Base-by-base conservation (phyloP, 2,329 filamentous ascomycete genomes). In the Xylariomycetidae sp. region DNA sequence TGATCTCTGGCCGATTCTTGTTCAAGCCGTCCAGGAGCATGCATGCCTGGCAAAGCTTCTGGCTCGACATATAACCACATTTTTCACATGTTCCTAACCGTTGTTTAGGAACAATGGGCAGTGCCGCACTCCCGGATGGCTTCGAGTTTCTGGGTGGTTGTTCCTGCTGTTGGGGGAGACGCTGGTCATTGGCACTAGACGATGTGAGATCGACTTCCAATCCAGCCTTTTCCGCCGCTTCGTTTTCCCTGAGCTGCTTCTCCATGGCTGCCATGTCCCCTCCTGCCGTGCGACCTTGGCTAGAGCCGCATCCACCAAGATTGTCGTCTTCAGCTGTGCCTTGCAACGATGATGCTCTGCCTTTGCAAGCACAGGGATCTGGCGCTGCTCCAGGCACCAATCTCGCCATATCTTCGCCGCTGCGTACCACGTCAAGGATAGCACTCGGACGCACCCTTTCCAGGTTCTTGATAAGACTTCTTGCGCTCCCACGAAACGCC, bases 21-120 rank as follows among this genome's bases (percentile, higher is more conserved):
- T 98, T 98, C 29, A 98, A 60, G 0, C 84, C 86, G 49, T 96
- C 89, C 3, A 98, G 72, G 27, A 98, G 66, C 41, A 80, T 82
- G 57, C 92, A 98, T 1, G 92, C 92, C 61, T 98, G 94, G 62
- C 92, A 98, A 24, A 95, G 76, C 19, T 77, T 75, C 59, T 98
- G 92, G 49, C 89, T 95, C 2, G 92, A 95, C 60, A 98, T 84
- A 57, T 96, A 98, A 10, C 92, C 92, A 49, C 92, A 98, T 32
- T 77, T 81, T 52, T 82, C 76, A 54, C 92, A 98, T 43, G 79
- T 81, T 2, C 90, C 86, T 47, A 95, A 73, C 10, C 80, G 79
- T 58, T 90, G 85, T 50, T 76, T 72, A n/a, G 71, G 62, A 9
- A 50, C 56, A 46, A 49, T 54, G 43, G 46, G 48, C 24, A 57